Evolutionary conservation across 495 filamentous ascomycete species (phyloP).

Genomic region (Oidiodendron maius): DNA sequence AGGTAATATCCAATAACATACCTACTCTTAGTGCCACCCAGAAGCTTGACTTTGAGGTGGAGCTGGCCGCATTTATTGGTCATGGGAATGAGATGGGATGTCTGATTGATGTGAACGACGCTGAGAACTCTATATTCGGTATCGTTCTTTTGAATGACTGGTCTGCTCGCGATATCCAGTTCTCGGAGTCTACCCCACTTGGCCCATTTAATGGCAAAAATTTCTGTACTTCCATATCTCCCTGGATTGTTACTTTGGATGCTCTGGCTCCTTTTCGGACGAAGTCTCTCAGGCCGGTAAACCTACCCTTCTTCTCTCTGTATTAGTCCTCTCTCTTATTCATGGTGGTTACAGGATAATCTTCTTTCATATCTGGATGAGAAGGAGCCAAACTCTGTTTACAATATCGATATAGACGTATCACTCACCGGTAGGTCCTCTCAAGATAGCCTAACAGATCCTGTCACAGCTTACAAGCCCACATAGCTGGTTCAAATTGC

Average conservation of each 20-base stretch:
- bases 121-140: constrained; percentile 77
- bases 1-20: constrained; percentile 27
- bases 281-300: constrained; percentile 49
- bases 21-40: constrained; percentile 40
- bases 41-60: constrained; percentile 79
- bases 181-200: constrained; percentile 78
- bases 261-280: constrained; percentile 62
- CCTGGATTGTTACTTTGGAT: constrained; percentile 84
- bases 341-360: constrained; percentile 53
- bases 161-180: constrained; percentile 82
- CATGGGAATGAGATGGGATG: constrained; percentile 61
- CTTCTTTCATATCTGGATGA: constrained; percentile 58
- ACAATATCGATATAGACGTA: constrained; percentile 68
- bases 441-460: background rate
- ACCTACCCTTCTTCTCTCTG: too few species aligned
- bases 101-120: constrained; percentile 55
- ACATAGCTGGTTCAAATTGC: background rate
- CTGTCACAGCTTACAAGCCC: background rate
- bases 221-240: constrained; percentile 78
- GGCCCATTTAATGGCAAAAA: constrained; percentile 89
- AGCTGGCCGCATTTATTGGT: constrained; percentile 77
- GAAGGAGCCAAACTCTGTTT: constrained; percentile 51
- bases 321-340: too few species aligned
- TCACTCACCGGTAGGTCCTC: constrained; percentile 26
- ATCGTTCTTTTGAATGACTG: constrained; percentile 90